These are phyloP conservation scores for Periconia macrospinosa DNA, from an alignment of 2,329 filamentous ascomycete genomes.

Conservation along the genomic window DNA sequence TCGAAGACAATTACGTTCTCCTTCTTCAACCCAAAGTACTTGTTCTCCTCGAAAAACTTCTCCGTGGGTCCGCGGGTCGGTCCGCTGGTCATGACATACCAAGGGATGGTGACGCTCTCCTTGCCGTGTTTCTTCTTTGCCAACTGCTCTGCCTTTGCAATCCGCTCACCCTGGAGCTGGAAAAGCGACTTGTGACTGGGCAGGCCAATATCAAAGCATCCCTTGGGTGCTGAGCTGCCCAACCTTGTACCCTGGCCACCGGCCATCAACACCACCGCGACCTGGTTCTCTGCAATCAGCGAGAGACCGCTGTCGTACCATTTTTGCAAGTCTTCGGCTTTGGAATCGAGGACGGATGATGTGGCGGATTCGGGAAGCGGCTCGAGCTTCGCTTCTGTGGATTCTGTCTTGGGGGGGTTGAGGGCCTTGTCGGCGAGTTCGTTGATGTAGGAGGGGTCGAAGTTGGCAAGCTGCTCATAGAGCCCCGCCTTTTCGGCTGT, in stretches of 20 bases:
- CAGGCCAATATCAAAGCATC: slow-evolving; percentile 94
- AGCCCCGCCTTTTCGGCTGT: slow-evolving; percentile 73
- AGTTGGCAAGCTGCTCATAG: slow-evolving; percentile 77
- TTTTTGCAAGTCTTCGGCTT: slow-evolving; percentile 71
- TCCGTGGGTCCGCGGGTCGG: slow-evolving; percentile 92
- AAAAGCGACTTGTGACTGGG: slow-evolving; percentile 93
- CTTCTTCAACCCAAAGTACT: slow-evolving; percentile 85
- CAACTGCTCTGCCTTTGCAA: slow-evolving; percentile 80
- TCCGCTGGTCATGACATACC: slow-evolving; percentile 99
- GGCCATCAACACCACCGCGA: slow-evolving; percentile 91
- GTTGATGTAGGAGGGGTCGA: slow-evolving; percentile 88
- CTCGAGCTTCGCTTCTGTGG: slow-evolving; percentile 65
- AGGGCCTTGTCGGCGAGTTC: slow-evolving; percentile 80
- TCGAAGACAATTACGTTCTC: slow-evolving; percentile 92
- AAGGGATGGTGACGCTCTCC: slow-evolving; percentile 69
- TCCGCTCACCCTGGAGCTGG: slow-evolving; percentile 95
- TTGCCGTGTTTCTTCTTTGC: slow-evolving; percentile 70
- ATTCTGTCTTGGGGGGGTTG: slow-evolving; percentile 68
- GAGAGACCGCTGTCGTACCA: slow-evolving; percentile 78
- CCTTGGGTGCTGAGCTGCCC: slow-evolving; percentile 93
- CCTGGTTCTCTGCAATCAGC: slow-evolving; percentile 68
- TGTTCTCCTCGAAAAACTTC: slow-evolving; percentile 85
- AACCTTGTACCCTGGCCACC: slow-evolving; percentile 94
- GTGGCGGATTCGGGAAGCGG: slow-evolving; percentile 84
- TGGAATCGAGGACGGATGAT: slow-evolving; percentile 89